A percentile compares a stretch with the other conserved stretches of the same genome.
phyloP scores from a whole-genome alignment of 2,329 filamentous ascomycete species.

The Aspergillus proliferans region DNA sequence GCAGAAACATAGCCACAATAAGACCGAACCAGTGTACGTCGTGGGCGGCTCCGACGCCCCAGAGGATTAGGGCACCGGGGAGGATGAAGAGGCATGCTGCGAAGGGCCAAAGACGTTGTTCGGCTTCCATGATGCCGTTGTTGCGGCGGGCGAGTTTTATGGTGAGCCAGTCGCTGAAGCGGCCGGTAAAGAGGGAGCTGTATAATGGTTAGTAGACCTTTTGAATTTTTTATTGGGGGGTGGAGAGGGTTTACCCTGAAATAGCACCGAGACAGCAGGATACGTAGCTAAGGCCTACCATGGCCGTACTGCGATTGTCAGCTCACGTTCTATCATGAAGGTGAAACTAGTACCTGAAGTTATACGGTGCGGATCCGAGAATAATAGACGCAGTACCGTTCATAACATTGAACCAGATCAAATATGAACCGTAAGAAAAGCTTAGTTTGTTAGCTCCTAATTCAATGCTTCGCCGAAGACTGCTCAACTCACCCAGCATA shows the following conservation, averaged over 20 bases:
- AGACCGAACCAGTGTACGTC: constrained; percentile 39
- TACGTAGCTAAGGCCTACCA: constrained; percentile 35
- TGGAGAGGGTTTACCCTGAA: constrained; percentile 18
- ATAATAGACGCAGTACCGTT: constrained; percentile 36
- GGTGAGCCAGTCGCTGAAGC: constrained; percentile 35
- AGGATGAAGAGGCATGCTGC: constrained; percentile 28
- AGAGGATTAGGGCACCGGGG: constrained; percentile 30
- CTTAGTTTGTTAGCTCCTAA: constrained; percentile 12
- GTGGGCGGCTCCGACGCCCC: constrained; percentile 39
- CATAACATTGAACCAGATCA: constrained; percentile 36
- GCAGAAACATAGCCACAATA: constrained; percentile 38
- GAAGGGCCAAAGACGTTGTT: constrained; percentile 38
- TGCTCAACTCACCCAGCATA: constrained; percentile 26
- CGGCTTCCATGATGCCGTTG: constrained; percentile 37
- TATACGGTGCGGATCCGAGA: constrained; percentile 29
- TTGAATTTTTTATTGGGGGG: not conserved
- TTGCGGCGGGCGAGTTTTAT: constrained; percentile 35
- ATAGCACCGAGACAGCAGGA: constrained; percentile 30
- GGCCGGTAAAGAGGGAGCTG: constrained; percentile 34
- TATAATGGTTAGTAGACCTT: not conserved
- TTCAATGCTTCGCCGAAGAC: not conserved
- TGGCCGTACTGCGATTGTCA: constrained; percentile 26
- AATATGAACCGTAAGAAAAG: constrained; percentile 35
- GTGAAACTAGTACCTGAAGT: constrained; percentile 23
- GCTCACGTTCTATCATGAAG: not conserved